Evolutionary conservation across 2,329 filamentous ascomycete species (phyloP), one percentile per base, ranked within the genome.

Genomic region (Colletotrichum sp.): DNA sequence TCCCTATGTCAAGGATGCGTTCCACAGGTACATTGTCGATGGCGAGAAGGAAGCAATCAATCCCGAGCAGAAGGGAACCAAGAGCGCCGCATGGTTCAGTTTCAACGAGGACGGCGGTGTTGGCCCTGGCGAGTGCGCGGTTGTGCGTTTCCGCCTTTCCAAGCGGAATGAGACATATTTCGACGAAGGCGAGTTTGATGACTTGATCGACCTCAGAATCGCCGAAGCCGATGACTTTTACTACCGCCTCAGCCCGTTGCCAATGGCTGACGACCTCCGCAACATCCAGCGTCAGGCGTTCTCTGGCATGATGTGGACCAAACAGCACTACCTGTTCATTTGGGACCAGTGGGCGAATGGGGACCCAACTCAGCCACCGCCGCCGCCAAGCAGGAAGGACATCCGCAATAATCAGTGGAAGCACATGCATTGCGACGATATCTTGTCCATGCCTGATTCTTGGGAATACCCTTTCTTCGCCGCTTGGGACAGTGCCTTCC

Each of bases 401-500:
- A 91, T 98, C 72, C 93, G 96, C 76, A 98, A 98, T 82, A 88
- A 91, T 48, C 92, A 98, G 77, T 98, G 97, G 97, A 98, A 94
- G 82, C 96, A 98, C 84, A 93, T 98, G 90, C 91, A 98, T 84
- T 92, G 98, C 80, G 97, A 98, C 79, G 96, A 98, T 82, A 96
- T 98, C 77, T 85, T 98, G 39, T 98, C 96, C 1, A 98, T 98
- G 96, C 97, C 96, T 1, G 96, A 98, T 84, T 98, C 96, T 0
- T 98, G 96, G 96, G 96, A 98, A 82, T 98, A 98, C 80, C 96
- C 96, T 0, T 98, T 98, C 88, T 98, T 98, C 83, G 96, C 96
- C 25, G 96, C 96, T 6, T 98, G 96, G 96, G 96, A 98, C 84
- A 96, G 94, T 71, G 96, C 96, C 7, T 98, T 98, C 85, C 97